Base-by-base conservation (phyloP, 805 yeast species). In the Sugiyamaella qingdaonensis region DNA sequence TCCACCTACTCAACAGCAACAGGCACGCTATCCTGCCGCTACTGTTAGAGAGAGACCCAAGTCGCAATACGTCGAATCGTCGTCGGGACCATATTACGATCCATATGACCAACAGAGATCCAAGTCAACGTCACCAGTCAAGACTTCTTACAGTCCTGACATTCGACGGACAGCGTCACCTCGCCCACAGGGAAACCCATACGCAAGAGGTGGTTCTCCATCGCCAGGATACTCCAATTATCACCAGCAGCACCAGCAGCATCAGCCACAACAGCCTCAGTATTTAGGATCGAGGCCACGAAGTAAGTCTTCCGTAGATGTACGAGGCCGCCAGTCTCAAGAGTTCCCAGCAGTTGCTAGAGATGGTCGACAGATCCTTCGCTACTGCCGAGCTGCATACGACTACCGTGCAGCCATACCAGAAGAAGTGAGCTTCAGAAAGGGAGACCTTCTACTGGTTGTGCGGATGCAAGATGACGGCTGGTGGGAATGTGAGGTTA, bases 401-500 rank as follows among this genome's bases (percentile, higher is more conserved):
- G 83, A 77, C 49, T 83, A 82, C 66, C 69, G 74, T 2, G 85
- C 86, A 0, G 77, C 76, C 2, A 78, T 82, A 24, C 81, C 82
- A 13, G 84, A 79, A 50, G 88, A 83, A 56, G 73, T 82, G 8
- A 68, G 79, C 7, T 84, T 83, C 70, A 73, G 78, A 43, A 80
- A 80, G 61, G 81, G 79, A 53, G 88, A 84, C 57, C 61, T 76
- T 2, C 63, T 83, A 46, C 68, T 80, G 52, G 78, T 83, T 2
- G 60, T 81, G 14, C 75, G 73, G 44, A 78, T 73, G 74, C 86
- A 82, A 63, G 83, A 82, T 19, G 88, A 83, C 59, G 86, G 86
- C 1, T 83, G 88, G 88, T 84, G 88, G 88, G 82, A 79, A 60
- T 82, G 81, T 32, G 88, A 83, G 59, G 79, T 80, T 18, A 54